Evolutionary conservation across 1,139 yeast species (phyloP).

Genomic region (Taphrina flavorubra): DNA sequence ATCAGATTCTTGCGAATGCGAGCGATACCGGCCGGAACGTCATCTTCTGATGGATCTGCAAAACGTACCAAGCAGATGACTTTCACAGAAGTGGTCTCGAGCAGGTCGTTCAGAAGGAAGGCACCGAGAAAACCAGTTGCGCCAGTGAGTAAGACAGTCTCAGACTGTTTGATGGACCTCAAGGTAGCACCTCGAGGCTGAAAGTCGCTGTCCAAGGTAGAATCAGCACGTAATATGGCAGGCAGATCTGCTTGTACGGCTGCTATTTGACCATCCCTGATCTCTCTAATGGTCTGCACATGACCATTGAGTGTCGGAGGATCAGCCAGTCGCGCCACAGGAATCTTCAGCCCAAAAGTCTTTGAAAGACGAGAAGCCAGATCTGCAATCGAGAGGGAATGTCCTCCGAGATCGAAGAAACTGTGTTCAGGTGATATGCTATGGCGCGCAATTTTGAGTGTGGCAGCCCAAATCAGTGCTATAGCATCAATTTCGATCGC

Average conservation of each 20-base stretch:
- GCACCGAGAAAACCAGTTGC: slow-evolving; percentile 96
- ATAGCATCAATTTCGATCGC: slow-evolving; percentile 14
- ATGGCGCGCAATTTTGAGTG: slow-evolving; percentile 25
- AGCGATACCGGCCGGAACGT: slow-evolving; percentile 60
- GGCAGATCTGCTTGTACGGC: slow-evolving; percentile 59
- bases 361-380: slow-evolving; percentile 90
- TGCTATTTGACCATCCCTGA: slow-evolving; percentile 29
- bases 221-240: slow-evolving; percentile 70
- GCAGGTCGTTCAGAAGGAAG: slow-evolving; percentile 75
- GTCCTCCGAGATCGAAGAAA: slow-evolving; percentile 96
- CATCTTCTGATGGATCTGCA: slow-evolving; percentile 58
- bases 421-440: slow-evolving; percentile 74
- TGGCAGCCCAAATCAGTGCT: slow-evolving; percentile 30
- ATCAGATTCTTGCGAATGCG: slow-evolving; percentile 75
- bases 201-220: slow-evolving; percentile 46
- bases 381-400: slow-evolving; percentile 91
- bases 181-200: slow-evolving; percentile 19
- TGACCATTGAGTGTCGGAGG: slow-evolving; percentile 84
- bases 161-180: slow-evolving; percentile 36
- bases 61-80: slow-evolving; percentile 93
- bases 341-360: slow-evolving; percentile 67
- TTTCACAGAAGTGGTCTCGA: slow-evolving; percentile 60
- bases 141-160: slow-evolving; percentile 87
- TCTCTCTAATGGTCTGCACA: slow-evolving; percentile 62
- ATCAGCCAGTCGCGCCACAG: slow-evolving; percentile 85